Percentiles rank a stretch among this genome's conserved stretches.
These are phyloP conservation scores for Crithidia fasciculata DNA, from an alignment of 208 protist species.

Conservation along the genomic window DNA sequence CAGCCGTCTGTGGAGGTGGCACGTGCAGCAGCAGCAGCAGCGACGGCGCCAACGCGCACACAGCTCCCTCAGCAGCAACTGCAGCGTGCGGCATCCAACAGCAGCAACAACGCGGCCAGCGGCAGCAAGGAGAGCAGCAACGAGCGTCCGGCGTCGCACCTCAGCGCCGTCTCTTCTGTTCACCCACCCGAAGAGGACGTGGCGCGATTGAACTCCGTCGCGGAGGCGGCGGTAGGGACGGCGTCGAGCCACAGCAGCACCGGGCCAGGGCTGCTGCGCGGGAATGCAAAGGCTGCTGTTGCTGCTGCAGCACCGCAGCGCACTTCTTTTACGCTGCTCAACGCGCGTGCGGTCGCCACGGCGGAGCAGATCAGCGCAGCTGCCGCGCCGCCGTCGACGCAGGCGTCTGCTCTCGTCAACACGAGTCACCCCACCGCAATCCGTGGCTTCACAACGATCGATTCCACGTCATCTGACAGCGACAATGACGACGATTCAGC, in stretches of 20 bases:
- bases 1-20: background rate
- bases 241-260: slow-evolving; percentile 37
- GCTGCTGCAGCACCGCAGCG: background rate
- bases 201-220: slow-evolving; percentile 21
- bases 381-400: slow-evolving; percentile 6
- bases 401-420: slow-evolving; percentile 14
- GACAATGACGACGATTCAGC: background rate
- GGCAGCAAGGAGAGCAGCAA: slow-evolving; percentile 23
- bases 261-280: background rate
- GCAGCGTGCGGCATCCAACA: slow-evolving; percentile 22
- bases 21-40: background rate
- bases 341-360: slow-evolving; percentile 3
- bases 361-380: slow-evolving; percentile 26
- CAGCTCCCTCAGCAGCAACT: slow-evolving; percentile 3
- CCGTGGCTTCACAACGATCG: slow-evolving; percentile 27
- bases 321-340: background rate
- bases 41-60: background rate
- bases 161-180: slow-evolving; percentile 51
- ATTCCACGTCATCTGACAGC: slow-evolving; percentile 20
- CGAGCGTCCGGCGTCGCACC: slow-evolving; percentile 24
- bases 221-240: slow-evolving; percentile 11
- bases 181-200: slow-evolving; percentile 25
- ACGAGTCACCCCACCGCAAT: slow-evolving; percentile 22
- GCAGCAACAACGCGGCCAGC: background rate
- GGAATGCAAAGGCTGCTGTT: too few relatives aligned